Evolutionary conservation across 2,329 filamentous ascomycete species (phyloP).

Genomic region (Colletotrichum gigasporum): DNA sequence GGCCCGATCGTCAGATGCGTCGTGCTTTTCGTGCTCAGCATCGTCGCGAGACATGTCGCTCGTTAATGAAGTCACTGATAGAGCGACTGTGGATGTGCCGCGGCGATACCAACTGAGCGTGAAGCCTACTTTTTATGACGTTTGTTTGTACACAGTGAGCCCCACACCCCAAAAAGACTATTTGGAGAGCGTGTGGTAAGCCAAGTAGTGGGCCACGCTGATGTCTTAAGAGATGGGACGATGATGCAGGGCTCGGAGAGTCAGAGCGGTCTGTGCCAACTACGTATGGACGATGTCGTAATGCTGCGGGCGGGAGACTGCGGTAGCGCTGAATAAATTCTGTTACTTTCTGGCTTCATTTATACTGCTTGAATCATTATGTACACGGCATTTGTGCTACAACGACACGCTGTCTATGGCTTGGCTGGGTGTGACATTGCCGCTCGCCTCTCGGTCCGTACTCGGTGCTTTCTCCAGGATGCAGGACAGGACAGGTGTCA

Average conservation of each 20-base stretch:
- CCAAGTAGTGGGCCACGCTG: background rate
- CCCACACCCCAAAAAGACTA: too few relatives aligned
- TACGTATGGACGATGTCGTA: too few relatives aligned
- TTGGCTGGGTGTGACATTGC: too few relatives aligned
- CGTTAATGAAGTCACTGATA: background rate
- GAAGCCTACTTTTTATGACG: background rate
- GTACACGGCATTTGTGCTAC: too few relatives aligned
- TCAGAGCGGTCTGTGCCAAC: background rate
- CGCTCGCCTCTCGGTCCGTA: too few relatives aligned
- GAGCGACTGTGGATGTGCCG: background rate
- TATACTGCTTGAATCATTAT: too few relatives aligned
- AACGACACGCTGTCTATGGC: too few relatives aligned
- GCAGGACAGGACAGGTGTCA: too few relatives aligned
- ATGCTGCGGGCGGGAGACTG: too few relatives aligned
- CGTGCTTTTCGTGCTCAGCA: background rate
- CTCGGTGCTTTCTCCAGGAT: too few relatives aligned
- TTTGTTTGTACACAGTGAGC: too few relatives aligned
- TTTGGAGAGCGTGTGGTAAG: background rate
- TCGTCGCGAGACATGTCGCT: background rate
- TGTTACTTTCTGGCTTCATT: too few relatives aligned
- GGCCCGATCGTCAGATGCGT: background rate
- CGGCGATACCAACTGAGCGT: background rate
- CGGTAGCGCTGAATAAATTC: background rate
- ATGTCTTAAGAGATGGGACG: background rate
- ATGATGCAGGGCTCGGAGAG: background rate